Evolutionary conservation across 148 eudicot genomes (phyloP).

Genomic region (Chenopodium quinoa): DNA sequence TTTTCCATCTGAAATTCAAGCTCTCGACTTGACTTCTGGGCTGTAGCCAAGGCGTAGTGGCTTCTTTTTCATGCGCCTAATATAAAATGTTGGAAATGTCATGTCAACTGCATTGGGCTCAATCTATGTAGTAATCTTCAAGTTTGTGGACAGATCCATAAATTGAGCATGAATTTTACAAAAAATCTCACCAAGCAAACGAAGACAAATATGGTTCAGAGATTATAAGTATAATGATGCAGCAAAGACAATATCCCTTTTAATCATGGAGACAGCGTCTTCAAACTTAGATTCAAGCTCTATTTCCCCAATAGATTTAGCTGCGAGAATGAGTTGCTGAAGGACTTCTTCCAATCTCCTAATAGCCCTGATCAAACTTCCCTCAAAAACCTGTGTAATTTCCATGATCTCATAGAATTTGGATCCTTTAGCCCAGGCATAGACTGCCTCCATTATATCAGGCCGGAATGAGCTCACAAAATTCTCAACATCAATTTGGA

Average conservation of each 20-base stretch:
- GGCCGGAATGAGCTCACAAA: slow-evolving; percentile 86
- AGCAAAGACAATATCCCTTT: slow-evolving; percentile 95
- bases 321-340: slow-evolving; percentile 88
- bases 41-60: background rate
- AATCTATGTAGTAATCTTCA: background rate
- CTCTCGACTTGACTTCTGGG: background rate
- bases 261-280: slow-evolving; percentile 85
- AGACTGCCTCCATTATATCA: slow-evolving; percentile 91
- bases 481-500: slow-evolving; percentile 84
- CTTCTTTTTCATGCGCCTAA: background rate
- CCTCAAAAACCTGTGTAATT: slow-evolving; percentile 82
- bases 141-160: background rate
- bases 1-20: background rate
- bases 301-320: slow-evolving; percentile 83
- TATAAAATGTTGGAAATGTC: background rate
- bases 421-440: slow-evolving; percentile 92
- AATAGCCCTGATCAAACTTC: slow-evolving; percentile 90
- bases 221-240: slow-evolving; percentile 80
- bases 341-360: slow-evolving; percentile 97
- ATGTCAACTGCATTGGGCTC: background rate
- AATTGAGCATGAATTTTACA: background rate
- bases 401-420: slow-evolving; percentile 95
- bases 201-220: background rate
- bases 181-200: background rate
- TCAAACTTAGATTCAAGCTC: slow-evolving; percentile 86